Conservation (phyloP, 441 rosid species). For the Populus tomentosa region DNA sequence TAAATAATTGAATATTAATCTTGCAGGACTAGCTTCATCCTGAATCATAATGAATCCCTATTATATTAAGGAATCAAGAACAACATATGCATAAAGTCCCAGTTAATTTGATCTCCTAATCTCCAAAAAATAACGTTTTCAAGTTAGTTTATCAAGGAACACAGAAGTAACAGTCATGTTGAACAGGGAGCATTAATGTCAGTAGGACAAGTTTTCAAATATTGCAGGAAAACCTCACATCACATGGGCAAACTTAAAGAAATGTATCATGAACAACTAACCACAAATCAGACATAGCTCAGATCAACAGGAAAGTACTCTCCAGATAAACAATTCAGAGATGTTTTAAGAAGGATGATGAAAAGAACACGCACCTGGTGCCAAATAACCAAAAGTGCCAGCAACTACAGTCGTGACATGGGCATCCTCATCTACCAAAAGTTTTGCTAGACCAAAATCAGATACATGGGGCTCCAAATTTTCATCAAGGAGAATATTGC, state of each 20-base stretch:
- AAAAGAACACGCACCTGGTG: conserved; percentile 54
- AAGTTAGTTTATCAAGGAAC: background rate
- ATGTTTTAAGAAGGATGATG: background rate
- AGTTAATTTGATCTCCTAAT: background rate
- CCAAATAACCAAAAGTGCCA: conserved; percentile 93
- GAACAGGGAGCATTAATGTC: background rate
- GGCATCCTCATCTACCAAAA: conserved; percentile 93
- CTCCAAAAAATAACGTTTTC: background rate
- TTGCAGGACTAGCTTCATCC: background rate
- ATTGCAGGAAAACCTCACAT: background rate
- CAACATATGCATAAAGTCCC: background rate
- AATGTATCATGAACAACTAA: background rate
- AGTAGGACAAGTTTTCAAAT: background rate
- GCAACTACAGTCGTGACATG: conserved; percentile 95
- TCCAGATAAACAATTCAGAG: background rate
- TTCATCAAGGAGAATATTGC: conserved; percentile 88
- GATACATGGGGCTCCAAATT: conserved; percentile 85
- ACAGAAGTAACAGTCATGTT: background rate
- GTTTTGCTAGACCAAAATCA: conserved; percentile 95
- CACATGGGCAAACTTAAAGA: background rate
- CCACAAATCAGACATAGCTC: background rate
- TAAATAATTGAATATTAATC: background rate
- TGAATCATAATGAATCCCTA: background rate
- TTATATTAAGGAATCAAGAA: too few relatives aligned
- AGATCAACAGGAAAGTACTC: background rate